A percentile compares a stretch with the other conserved stretches of the same genome.
Conservation (phyloP, 495 filamentous ascomycete genomes). For the Penicillium alfredii region DNA sequence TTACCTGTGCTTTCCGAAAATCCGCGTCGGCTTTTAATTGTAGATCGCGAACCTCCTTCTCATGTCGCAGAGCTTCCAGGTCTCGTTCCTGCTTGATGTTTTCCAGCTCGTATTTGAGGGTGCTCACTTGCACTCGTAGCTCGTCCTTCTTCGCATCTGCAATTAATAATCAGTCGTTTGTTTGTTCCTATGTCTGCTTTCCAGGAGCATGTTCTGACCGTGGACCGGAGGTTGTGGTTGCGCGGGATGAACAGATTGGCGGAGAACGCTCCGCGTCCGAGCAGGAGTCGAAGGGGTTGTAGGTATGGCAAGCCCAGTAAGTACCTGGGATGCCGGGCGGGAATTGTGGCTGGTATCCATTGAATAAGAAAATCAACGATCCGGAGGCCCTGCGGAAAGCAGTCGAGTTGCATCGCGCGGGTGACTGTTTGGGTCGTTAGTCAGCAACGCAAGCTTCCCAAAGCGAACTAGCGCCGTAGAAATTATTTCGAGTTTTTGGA, state of each 20-base stretch:
- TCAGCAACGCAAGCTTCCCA: constrained; percentile 23
- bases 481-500: constrained; percentile 41
- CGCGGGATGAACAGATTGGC: constrained; percentile 25
- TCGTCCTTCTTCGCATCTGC: constrained; percentile 55
- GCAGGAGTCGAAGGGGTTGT: constrained; percentile 30
- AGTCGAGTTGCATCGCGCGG: no score
- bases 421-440: constrained; percentile 28
- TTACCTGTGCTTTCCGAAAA: constrained; percentile 75
- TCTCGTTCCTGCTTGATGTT: constrained; percentile 81
- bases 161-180: constrained; percentile 8
- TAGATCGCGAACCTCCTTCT: constrained; percentile 73
- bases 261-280: constrained; percentile 20
- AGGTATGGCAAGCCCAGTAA: constrained; percentile 26
- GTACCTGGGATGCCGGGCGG: constrained; percentile 28
- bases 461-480: constrained; percentile 37
- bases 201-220: constrained; percentile 11
- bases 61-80: constrained; percentile 63
- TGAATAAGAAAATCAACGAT: constrained; percentile 7
- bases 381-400: no score
- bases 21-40: constrained; percentile 74
- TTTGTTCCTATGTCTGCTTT: background rate
- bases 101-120: constrained; percentile 65
- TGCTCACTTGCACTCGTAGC: constrained; percentile 60
- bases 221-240: constrained; percentile 19
- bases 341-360: constrained; percentile 31